Conservation (phyloP, 2,329 filamentous ascomycete species). For the Sporothrix brunneoviolacea region DNA sequence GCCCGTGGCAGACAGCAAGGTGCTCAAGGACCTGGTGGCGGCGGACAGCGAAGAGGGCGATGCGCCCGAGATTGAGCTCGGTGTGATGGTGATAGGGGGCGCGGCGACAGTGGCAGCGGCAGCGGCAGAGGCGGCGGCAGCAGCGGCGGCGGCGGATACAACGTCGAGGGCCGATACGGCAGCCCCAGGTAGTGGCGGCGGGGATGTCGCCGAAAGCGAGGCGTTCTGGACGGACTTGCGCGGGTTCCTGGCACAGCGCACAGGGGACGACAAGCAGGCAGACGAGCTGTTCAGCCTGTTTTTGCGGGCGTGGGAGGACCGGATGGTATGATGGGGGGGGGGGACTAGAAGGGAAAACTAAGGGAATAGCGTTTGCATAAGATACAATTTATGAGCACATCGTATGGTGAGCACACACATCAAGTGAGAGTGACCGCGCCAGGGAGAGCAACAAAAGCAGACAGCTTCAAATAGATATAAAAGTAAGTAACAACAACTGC, state of each 20-base stretch:
- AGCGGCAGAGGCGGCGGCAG: constrained; percentile 1
- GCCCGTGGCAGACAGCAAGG: constrained; percentile 70
- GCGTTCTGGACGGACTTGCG: constrained; percentile 84
- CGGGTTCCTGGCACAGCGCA: constrained; percentile 70
- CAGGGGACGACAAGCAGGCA: constrained; percentile 63
- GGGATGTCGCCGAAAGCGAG: constrained; percentile 42
- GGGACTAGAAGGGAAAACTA: too few species aligned
- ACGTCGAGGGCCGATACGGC: constrained; percentile 38
- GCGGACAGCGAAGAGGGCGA: constrained; percentile 25
- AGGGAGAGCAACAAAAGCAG: too few species aligned
- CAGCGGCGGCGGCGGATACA: constrained; percentile 28
- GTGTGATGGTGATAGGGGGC: constrained; percentile 82
- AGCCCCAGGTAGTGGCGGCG: constrained; percentile 23
- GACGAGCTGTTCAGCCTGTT: constrained; percentile 62
- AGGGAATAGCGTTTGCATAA: too few species aligned
- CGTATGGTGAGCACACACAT: too few species aligned
- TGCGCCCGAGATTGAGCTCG: constrained; percentile 56
- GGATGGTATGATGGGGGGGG: too few species aligned
- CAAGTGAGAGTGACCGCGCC: too few species aligned
- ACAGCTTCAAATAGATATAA: too few species aligned
- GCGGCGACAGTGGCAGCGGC: constrained; percentile 34
- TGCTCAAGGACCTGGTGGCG: constrained; percentile 63
- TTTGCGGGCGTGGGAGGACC: constrained; percentile 59
- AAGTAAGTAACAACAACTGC: too few species aligned
- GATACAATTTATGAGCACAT: too few species aligned